Evolutionary conservation across 768 basidiomycete genomes (phyloP).

Genomic region (Mrakia frigida): DNA sequence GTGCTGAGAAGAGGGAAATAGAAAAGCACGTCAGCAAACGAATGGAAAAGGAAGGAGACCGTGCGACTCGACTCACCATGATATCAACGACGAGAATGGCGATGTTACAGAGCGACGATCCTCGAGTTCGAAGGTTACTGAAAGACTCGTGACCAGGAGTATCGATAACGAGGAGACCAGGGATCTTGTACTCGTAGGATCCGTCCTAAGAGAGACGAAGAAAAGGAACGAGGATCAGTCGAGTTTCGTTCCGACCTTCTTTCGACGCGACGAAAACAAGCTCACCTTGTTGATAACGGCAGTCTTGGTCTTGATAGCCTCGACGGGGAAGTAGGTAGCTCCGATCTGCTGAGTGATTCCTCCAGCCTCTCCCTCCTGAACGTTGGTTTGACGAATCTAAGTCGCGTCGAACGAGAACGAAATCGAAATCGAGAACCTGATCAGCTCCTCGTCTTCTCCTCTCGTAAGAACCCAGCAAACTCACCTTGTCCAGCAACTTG

Average conservation of each 20-base stretch:
- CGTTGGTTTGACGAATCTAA: conserved; percentile 98
- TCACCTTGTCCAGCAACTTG: conserved; percentile 89
- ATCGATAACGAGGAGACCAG: conserved; percentile 91
- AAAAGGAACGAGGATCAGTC: not conserved
- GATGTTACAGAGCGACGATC: conserved; percentile 96
- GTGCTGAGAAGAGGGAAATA: conserved; percentile 54
- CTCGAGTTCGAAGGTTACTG: conserved; percentile 89
- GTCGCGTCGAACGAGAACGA: too few species aligned
- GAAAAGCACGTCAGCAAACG: conserved; percentile 1
- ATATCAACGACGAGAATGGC: conserved; percentile 99
- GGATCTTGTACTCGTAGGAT: conserved; percentile 87
- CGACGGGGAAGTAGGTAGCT: conserved; percentile 97
- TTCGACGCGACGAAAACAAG: conserved; percentile 14
- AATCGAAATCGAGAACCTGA: not conserved
- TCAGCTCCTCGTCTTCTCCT: not conserved
- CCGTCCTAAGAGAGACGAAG: conserved; percentile 54
- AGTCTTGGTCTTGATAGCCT: conserved; percentile 90
- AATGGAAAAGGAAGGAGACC: too few species aligned
- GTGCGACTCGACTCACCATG: conserved; percentile 55
- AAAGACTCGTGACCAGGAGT: conserved; percentile 99
- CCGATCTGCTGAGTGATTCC: conserved; percentile 99
- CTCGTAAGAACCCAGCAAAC: conserved; percentile 29
- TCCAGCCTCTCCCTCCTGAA: conserved; percentile 98
- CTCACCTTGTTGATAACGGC: conserved; percentile 79
- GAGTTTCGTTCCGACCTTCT: not conserved